Percentiles rank a stretch among this genome's conserved stretches.
phyloP scores from a whole-genome alignment of 148 eudicot species.

The Amaranthus hypochondriacus region DNA sequence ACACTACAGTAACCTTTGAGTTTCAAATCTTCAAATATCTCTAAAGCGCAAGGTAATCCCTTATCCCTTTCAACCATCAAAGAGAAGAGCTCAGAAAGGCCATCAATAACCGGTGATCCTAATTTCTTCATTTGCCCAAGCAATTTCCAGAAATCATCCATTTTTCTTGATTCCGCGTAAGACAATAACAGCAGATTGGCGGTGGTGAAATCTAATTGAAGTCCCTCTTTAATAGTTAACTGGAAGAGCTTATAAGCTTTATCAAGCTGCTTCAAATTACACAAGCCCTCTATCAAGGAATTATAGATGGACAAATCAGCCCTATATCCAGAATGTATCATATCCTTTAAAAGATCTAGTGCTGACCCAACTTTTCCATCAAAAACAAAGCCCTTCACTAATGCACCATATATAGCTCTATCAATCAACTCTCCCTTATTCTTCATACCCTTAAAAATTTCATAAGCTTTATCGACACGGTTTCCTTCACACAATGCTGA shows the following conservation, averaged over 20 bases:
- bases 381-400: constrained; percentile 72
- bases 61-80: constrained; percentile 44
- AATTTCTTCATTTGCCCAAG: constrained; percentile 62
- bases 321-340: constrained; percentile 76
- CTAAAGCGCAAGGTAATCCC: constrained; percentile 39
- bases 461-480: constrained; percentile 57
- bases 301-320: constrained; percentile 83
- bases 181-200: constrained; percentile 60
- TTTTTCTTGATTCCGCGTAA: constrained; percentile 53
- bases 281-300: constrained; percentile 67
- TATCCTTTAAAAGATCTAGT: constrained; percentile 75
- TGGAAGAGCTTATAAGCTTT: constrained; percentile 66
- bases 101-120: constrained; percentile 43
- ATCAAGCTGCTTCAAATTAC: constrained; percentile 47
- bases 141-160: constrained; percentile 57
- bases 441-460: constrained; percentile 73
- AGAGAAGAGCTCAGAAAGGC: constrained; percentile 58
- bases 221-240: constrained; percentile 59
- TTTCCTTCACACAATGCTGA: constrained; percentile 65
- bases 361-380: constrained; percentile 71
- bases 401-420: constrained; percentile 66
- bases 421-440: constrained; percentile 65
- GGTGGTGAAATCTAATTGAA: constrained; percentile 66
- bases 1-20: constrained; percentile 48
- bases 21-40: constrained; percentile 55